phyloP scores from a whole-genome alignment of 2,329 filamentous ascomycete species.

The Cercospora sojina region DNA sequence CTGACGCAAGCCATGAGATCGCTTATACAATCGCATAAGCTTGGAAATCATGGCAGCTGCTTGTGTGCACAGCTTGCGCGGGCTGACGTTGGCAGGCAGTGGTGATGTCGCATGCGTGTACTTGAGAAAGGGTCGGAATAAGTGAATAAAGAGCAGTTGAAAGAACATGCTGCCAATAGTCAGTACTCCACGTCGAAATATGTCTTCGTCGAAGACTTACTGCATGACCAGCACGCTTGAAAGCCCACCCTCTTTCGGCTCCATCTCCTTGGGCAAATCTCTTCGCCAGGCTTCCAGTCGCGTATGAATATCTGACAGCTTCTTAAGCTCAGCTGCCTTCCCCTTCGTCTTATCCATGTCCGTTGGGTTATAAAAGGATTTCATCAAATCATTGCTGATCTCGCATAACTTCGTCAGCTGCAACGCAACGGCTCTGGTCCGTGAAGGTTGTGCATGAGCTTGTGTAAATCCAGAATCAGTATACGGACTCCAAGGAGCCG shows the following conservation, averaged over 20 bases:
- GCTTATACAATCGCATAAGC: conserved; percentile 90
- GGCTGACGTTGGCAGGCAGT: conserved; percentile 81
- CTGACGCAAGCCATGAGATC: conserved; percentile 83
- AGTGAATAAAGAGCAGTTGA: conserved; percentile 89
- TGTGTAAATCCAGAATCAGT: conserved; percentile 78
- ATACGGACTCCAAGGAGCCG: conserved; percentile 82
- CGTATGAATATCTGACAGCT: conserved; percentile 85
- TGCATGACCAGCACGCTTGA: conserved; percentile 82
- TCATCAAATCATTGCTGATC: conserved; percentile 86
- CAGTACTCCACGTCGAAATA: not conserved
- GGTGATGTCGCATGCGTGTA: conserved; percentile 80
- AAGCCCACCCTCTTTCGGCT: conserved; percentile 83
- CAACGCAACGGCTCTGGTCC: conserved; percentile 77
- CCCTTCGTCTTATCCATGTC: conserved; percentile 62
- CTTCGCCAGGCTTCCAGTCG: conserved; percentile 86
- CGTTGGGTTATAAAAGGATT: conserved; percentile 85
- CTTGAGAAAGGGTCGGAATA: conserved; percentile 92
- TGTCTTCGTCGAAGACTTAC: conserved; percentile 58
- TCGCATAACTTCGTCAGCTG: conserved; percentile 84
- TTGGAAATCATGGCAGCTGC: conserved; percentile 90
- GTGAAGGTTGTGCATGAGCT: conserved; percentile 71
- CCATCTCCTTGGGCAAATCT: conserved; percentile 78
- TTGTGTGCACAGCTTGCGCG: conserved; percentile 84
- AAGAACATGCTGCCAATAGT: conserved; percentile 78
- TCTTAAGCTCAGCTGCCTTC: conserved; percentile 84